These are phyloP conservation scores for Geotrichum citri-aurantii DNA, from an alignment of 1,139 yeast genomes.

Conservation along the genomic window DNA sequence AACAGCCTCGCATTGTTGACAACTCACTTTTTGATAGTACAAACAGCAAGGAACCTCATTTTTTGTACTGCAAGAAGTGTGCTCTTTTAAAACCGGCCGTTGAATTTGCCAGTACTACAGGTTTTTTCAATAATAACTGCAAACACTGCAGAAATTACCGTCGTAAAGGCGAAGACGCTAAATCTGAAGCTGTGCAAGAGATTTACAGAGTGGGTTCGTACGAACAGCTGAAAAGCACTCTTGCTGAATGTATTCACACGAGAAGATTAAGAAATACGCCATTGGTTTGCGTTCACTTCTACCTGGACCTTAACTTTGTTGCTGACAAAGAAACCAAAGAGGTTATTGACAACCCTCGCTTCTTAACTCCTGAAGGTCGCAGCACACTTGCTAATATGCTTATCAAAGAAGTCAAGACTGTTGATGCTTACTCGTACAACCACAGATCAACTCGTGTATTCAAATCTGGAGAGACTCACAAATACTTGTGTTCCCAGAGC, in stretches of 20 bases:
- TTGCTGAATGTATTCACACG: slow-evolving; percentile 6
- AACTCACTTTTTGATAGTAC: slow-evolving; percentile 8
- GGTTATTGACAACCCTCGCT: slow-evolving; percentile 11
- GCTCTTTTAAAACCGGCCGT: slow-evolving; percentile 18
- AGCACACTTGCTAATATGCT: slow-evolving; percentile 14
- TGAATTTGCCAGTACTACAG: slow-evolving; percentile 18
- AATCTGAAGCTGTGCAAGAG: slow-evolving; percentile 18
- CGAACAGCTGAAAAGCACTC: slow-evolving; percentile 19
- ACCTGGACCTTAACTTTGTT: slow-evolving; percentile 12
- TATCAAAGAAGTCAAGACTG: slow-evolving; percentile 9
- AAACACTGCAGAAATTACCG: slow-evolving; percentile 18
- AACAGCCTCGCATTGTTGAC: not conserved
- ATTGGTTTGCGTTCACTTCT: slow-evolving; percentile 15
- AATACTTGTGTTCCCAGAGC: slow-evolving; percentile 17
- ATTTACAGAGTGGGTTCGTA: slow-evolving; percentile 14
- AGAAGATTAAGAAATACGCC: slow-evolving; percentile 2
- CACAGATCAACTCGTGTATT: slow-evolving; percentile 17
- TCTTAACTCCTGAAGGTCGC: slow-evolving; percentile 15
- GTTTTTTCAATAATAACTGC: slow-evolving; percentile 18
- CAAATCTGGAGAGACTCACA: slow-evolving; percentile 18
- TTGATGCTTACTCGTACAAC: slow-evolving; percentile 16
- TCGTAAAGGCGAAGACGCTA: slow-evolving; percentile 18
- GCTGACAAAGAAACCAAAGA: not conserved
- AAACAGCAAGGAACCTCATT: slow-evolving; percentile 9
- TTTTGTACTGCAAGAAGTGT: slow-evolving; percentile 18